A percentile compares a stretch with the other conserved stretches of the same genome.
These are phyloP conservation scores for Phialophora expanda DNA, from an alignment of 2,329 filamentous ascomycete genomes.

Conservation along the genomic window DNA sequence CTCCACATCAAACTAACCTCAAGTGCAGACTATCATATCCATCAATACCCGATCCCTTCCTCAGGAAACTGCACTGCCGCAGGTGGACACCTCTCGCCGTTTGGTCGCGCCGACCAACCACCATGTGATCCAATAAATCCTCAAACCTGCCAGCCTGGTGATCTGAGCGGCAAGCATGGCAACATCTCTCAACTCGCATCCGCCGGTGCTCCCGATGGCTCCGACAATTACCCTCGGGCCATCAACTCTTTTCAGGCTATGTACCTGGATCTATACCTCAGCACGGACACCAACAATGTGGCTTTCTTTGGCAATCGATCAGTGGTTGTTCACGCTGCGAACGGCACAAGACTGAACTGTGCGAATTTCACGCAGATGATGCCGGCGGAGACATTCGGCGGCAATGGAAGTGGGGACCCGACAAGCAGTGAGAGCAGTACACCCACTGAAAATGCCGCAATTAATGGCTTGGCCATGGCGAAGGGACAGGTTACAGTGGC, in stretches of 20 bases:
- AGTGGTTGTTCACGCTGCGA: slow-evolving; percentile 60
- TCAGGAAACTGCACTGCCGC: slow-evolving; percentile 75
- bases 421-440: slow-evolving; percentile 5
- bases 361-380: slow-evolving; percentile 56
- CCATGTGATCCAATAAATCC: slow-evolving; percentile 64
- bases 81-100: slow-evolving; percentile 73
- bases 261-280: slow-evolving; percentile 58
- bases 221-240: not conserved
- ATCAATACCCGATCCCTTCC: slow-evolving; percentile 65
- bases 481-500: not conserved
- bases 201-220: slow-evolving; percentile 49
- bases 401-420: slow-evolving; percentile 4
- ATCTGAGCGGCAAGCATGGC: slow-evolving; percentile 76
- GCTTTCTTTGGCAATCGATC: slow-evolving; percentile 61
- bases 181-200: slow-evolving; percentile 58
- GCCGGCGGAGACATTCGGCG: not conserved
- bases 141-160: slow-evolving; percentile 74
- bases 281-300: slow-evolving; percentile 48
- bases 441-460: not conserved
- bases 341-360: slow-evolving; percentile 62
- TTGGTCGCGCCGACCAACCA: slow-evolving; percentile 64
- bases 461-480: not conserved
- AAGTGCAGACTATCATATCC: slow-evolving; percentile 71
- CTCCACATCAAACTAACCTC: not conserved
- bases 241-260: slow-evolving; percentile 41